Evolutionary conservation across 192 early-diverging fungal species (phyloP), one percentile per base, ranked within the genome.

Genomic region (Podila horticola): DNA sequence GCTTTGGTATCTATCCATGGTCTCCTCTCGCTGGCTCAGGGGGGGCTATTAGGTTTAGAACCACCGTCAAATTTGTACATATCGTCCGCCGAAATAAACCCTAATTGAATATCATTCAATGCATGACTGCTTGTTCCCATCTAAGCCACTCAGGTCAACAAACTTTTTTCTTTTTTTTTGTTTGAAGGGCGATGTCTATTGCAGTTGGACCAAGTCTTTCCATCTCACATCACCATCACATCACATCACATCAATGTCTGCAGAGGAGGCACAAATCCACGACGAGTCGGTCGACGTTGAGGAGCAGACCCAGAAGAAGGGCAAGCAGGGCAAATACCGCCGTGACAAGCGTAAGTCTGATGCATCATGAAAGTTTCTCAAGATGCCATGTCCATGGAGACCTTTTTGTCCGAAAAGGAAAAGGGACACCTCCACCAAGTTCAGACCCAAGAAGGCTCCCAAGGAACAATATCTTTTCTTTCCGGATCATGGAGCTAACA

Each of bases 301-400:
- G 49, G 71, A 84, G 28, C 67, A 52, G 20, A 62, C 75, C 33
- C 75, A 79, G 60, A 74, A 72, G 66, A 82, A 82, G 75, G 79
- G 68, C 36, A 86, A 84, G 61, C 85, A 85, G 64, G 86, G 79
- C 26, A 85, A 86, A 74, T 88, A 85, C 62, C 71, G 87, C 55
- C 75, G 85, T 38, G 87, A 88, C 19, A 88, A 88, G 50, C 87
- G 87, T 88, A 85, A 66, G 83, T 60, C 6, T 9, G 30, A 33
- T 61, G 26, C 34, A 58, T 17, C 17, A 58, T 41, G 15, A 28
- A 38, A 10, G 4, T 30, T 11, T 50, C 68, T 17, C 58, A 13
- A 24, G 24, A 49, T 17, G 34, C n/a, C 49, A 30, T 52, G 29
- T 57, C 36, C 58, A 29, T 34, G 24, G 52, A 60, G 29, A 20